Evolutionary conservation across 805 yeast species (phyloP).

Genomic region (Candida stauntonica): DNA sequence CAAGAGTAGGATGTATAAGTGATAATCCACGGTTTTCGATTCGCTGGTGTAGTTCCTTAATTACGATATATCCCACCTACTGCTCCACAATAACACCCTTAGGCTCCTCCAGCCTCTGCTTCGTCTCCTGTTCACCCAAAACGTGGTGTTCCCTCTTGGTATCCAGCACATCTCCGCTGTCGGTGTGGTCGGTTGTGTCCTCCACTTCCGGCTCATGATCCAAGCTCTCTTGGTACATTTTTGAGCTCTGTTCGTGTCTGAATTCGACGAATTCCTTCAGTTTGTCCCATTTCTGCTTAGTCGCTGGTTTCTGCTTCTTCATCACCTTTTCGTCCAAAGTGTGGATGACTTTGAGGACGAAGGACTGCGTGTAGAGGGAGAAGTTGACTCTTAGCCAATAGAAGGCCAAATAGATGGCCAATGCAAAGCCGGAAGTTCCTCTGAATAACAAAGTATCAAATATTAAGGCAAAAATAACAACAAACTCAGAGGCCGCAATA

Average conservation of each 20-base stretch:
- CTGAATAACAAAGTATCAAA: conserved; percentile 58
- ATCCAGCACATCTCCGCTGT: conserved; percentile 7
- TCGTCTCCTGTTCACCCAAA: conserved; percentile 5
- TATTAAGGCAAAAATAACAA: conserved; percentile 47
- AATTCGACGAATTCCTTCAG: conserved; percentile 37
- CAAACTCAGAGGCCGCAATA: conserved; percentile 58
- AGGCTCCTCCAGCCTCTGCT: neutral
- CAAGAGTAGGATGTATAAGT: too few relatives aligned
- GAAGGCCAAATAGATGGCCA: conserved; percentile 51
- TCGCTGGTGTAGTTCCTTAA: too few relatives aligned
- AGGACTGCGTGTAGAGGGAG: conserved; percentile 36
- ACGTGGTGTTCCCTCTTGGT: conserved; percentile 7
- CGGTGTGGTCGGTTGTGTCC: conserved; percentile 1
- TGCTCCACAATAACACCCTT: conserved; percentile 6
- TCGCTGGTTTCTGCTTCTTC: conserved; percentile 26
- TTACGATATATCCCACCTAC: too few relatives aligned
- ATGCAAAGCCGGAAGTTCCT: conserved; percentile 66
- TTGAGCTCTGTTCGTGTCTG: conserved; percentile 35
- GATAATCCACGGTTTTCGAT: too few relatives aligned
- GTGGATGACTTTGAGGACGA: conserved; percentile 28
- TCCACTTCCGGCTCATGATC: conserved; percentile 11
- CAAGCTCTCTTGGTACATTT: conserved; percentile 13
- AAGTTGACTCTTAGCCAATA: conserved; percentile 70
- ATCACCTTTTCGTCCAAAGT: conserved; percentile 32
- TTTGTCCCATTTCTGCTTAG: conserved; percentile 34